Base-by-base conservation (phyloP, 352 stramenopile genomes). In the Globisporangium splendens region DNA sequence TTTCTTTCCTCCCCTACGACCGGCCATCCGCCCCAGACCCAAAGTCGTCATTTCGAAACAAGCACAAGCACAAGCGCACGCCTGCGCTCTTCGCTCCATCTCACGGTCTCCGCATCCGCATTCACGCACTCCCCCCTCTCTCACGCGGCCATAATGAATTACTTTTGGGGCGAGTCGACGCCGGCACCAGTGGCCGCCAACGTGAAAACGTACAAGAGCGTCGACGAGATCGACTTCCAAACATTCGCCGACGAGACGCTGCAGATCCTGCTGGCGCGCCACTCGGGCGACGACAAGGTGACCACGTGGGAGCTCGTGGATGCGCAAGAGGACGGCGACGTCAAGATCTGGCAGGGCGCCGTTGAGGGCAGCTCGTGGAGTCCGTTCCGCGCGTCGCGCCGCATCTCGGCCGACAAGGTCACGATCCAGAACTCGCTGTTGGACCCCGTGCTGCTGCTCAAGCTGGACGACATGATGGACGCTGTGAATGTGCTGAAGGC, bases 391-490 rank as follows among this genome's bases (percentile, higher is more conserved):
- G 83, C 79, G 22, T 70, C 72, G 43, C 68, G 74, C 56, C 68
- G 66, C 47, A 81, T 93, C 47, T 56, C 74, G 42, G 73, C 79
- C 28, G 65, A 75, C 65, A 88, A 89, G 59, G 50, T 65, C 42
- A 44, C 69, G 28, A 79, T 93, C 53, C 71, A 86, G 59, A 65
- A 70, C 42, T 59, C 73, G 51, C 75, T 93, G 50, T 61, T 89
- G 33, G 84, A 93, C 62, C 64, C 72, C 38, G 66, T 77, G 35
- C 68, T 85, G 42, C 75, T 85, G 51, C 70, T 88, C 42, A 72
- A 90, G 65, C 77, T 91, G 42, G 84, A 93, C 62, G 78, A 91
- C 48, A 93, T 91, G 81, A 93, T 83, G 56, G 84, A 91, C 54
- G 67, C 66, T 17, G 52, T 87, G 18, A 63, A 72, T 24, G 83